phyloP scores from a whole-genome alignment of 2,329 filamentous ascomycete genomes.

The Neopestalotiopsis sp. region DNA sequence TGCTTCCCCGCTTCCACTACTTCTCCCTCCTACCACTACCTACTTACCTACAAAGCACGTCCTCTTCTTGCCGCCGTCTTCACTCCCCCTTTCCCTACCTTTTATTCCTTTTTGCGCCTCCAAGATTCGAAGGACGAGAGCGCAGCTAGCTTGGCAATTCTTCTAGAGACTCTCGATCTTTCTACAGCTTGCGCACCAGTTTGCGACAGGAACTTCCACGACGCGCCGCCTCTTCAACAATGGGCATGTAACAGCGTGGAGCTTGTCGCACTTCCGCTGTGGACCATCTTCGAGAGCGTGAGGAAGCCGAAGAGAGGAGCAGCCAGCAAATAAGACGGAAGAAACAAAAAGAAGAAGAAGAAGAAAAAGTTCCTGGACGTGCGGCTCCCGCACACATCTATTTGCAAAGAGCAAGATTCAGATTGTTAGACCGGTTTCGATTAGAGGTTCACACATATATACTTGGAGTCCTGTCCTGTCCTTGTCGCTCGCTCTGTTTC shows the following conservation, averaged over 20 bases:
- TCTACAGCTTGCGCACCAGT: slow-evolving; percentile 7
- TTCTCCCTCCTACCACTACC: slow-evolving; percentile 9
- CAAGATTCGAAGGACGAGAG: slow-evolving; percentile 15
- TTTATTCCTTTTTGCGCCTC: background rate
- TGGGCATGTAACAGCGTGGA: slow-evolving; percentile 18
- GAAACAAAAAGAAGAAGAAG: background rate
- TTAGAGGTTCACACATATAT: slow-evolving; percentile 18
- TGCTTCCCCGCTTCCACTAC: slow-evolving; percentile 18
- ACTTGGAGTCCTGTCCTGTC: slow-evolving; percentile 8
- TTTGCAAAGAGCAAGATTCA: background rate
- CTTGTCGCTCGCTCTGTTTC: background rate
- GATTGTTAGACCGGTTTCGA: slow-evolving; percentile 16
- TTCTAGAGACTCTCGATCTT: slow-evolving; percentile 1
- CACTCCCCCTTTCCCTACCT: background rate
- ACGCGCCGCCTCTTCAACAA: slow-evolving; percentile 11
- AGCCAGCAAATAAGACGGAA: background rate
- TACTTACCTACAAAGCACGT: slow-evolving; percentile 2
- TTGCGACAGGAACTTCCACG: slow-evolving; percentile 15
- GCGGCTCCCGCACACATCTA: background rate
- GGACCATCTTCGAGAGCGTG: slow-evolving; percentile 14
- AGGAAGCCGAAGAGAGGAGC: slow-evolving; percentile 13
- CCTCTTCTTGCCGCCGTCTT: background rate
- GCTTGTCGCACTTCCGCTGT: slow-evolving; percentile 18
- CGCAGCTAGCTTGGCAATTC: slow-evolving; percentile 1
- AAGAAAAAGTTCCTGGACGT: background rate